Evolutionary conservation across 2,329 filamentous ascomycete genomes (phyloP), one percentile per base, ranked within the genome.

Genomic region (Epichloe sp.): DNA sequence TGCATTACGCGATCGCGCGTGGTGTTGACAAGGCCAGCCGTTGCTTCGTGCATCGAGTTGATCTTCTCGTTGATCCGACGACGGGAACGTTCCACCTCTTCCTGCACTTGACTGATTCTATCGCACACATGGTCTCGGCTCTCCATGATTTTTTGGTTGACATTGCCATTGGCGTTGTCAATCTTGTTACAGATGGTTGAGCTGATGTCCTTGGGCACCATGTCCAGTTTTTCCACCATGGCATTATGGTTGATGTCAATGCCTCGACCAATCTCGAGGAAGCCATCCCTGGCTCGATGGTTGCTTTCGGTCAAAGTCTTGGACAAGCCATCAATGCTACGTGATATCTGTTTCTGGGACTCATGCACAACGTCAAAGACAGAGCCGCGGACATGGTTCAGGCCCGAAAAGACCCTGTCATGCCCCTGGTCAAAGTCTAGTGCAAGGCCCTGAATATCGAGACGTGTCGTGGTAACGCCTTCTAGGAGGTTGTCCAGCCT

Each of bases 1-100:
- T 42, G 44, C 5, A 34, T 41, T 14, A 47, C 17, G 4, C 19
- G 21, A 8, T 51, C 38, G 23, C 31, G 49, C 36, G 26, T 42
- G 21, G 37, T 37, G 34, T 47, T 36, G 44, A 47, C 8, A 21
- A 51, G 38, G n/a, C 44, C 37, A 23, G 44, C 49, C 4, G 47
- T 40, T n/a, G 44, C 49, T 41, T 51, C 44, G 19, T 51, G 44
- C 43, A 51, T 42, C 15, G 34, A 26, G 40, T 44, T 51, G 19
- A 51, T 43, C 31, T 44, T 51, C 21, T 51, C 50, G 44, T 34
- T 42, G 44, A 23, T 46, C 15, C 49, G 49, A 31, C 49, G 49
- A 21, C 50, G 50, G 11, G 44, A 51, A 31, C 37, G 36, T 23
- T 48, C 50, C 40, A 48, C 38, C 31, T 51, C 50, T 26, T 44